A percentile compares a stretch with the other conserved stretches of the same genome.
Evolutionary conservation across 768 basidiomycete genomes (phyloP).

Genomic region (Phylloporus sp.): DNA sequence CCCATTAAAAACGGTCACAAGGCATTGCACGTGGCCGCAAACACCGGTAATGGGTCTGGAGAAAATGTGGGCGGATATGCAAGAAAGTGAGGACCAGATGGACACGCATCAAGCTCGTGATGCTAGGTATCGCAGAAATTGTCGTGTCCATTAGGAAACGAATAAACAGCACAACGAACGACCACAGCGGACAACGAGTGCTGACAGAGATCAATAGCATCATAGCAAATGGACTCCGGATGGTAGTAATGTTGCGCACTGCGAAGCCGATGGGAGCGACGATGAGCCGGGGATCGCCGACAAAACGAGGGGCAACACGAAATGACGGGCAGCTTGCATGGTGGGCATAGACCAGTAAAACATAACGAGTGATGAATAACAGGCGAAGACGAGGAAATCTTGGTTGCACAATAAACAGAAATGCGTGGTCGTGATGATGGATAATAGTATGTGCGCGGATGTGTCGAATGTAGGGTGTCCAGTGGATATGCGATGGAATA

Average conservation of each 20-base stretch:
- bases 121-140: slow-evolving; percentile 17
- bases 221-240: slow-evolving; percentile 17
- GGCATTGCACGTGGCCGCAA: slow-evolving; percentile 1
- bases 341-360: slow-evolving; percentile 15
- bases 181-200: slow-evolving; percentile 12
- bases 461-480: slow-evolving; percentile 24
- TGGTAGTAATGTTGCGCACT: slow-evolving; percentile 18
- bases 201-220: slow-evolving; percentile 25
- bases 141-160: slow-evolving; percentile 5
- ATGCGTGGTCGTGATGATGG: slow-evolving; percentile 17
- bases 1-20: slow-evolving; percentile 9
- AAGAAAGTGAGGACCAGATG: slow-evolving; percentile 18
- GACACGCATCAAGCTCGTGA: slow-evolving; percentile 2
- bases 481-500: slow-evolving; percentile 22
- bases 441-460: slow-evolving; percentile 21
- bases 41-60: not conserved
- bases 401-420: slow-evolving; percentile 29
- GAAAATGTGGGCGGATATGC: slow-evolving; percentile 14
- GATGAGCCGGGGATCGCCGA: slow-evolving; percentile 6
- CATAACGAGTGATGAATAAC: slow-evolving; percentile 20
- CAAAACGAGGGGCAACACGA: slow-evolving; percentile 18
- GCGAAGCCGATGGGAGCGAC: not conserved
- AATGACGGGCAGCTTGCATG: slow-evolving; percentile 5
- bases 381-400: slow-evolving; percentile 18
- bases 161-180: slow-evolving; percentile 15